Percentiles rank a stretch among this genome's conserved stretches.
phyloP scores from a whole-genome alignment of 495 filamentous ascomycete genomes.

The Annulohypoxylon maeteangense region DNA sequence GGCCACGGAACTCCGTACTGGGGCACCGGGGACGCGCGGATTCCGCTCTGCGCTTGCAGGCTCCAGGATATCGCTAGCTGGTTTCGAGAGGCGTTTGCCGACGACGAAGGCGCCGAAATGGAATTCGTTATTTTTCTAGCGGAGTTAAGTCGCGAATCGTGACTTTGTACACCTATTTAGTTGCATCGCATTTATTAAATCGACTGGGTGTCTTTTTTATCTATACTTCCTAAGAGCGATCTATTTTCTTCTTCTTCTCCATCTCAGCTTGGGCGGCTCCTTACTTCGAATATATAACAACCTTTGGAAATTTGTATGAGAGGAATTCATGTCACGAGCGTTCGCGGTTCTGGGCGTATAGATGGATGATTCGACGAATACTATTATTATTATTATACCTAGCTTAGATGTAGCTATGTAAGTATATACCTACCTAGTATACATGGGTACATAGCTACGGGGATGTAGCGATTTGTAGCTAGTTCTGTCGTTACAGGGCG shows the following conservation, averaged over 20 bases:
- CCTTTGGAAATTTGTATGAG: neutral
- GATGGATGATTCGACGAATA: neutral
- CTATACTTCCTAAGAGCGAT: neutral
- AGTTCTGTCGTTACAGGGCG: neutral
- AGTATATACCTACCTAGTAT: too few species aligned
- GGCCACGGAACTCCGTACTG: slow-evolving; percentile 46
- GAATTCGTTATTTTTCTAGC: slow-evolving; percentile 45
- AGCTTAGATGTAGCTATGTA: too few species aligned
- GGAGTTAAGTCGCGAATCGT: slow-evolving; percentile 33
- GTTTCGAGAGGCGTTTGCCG: slow-evolving; percentile 43
- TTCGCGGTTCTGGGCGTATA: neutral
- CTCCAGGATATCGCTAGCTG: slow-evolving; percentile 41
- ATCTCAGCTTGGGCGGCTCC: neutral
- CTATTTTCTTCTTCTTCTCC: neutral
- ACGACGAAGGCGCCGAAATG: slow-evolving; percentile 42
- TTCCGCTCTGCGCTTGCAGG: slow-evolving; percentile 46
- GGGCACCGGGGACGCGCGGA: slow-evolving; percentile 25
- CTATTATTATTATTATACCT: too few species aligned
- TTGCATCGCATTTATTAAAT: too few species aligned
- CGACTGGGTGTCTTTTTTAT: neutral
- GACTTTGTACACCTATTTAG: too few species aligned
- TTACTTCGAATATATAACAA: neutral
- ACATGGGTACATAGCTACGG: neutral
- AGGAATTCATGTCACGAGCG: neutral
- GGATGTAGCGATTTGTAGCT: neutral